Evolutionary conservation across 1,284 basidiomycete genomes (phyloP).

Genomic region (Ganoderma lucidum): DNA sequence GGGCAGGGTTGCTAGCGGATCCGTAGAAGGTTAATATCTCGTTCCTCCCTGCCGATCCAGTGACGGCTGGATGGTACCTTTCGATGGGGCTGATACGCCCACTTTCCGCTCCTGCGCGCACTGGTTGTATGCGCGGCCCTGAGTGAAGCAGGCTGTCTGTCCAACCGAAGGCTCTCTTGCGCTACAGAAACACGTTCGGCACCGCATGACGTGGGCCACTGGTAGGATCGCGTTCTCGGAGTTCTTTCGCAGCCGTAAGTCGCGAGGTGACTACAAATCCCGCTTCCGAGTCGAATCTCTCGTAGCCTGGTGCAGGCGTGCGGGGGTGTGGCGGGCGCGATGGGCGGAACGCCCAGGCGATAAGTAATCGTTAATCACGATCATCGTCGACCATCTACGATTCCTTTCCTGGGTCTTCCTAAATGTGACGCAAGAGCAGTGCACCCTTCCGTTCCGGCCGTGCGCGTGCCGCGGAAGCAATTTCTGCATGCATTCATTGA

Average conservation of each 20-base stretch:
- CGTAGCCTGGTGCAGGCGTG: neutral
- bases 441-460: slow-evolving; percentile 5
- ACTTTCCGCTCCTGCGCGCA: neutral
- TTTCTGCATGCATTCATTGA: neutral
- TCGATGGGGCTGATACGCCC: slow-evolving; percentile 3
- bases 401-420: slow-evolving; percentile 11
- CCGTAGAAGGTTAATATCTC: slow-evolving; percentile 23
- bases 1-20: slow-evolving; percentile 4
- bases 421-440: slow-evolving; percentile 10
- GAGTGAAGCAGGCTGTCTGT: neutral
- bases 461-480: slow-evolving; percentile 16
- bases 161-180: neutral
- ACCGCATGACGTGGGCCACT: neutral
- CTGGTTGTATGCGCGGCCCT: slow-evolving; percentile 2
- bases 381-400: slow-evolving; percentile 19
- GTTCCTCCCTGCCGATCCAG: slow-evolving; percentile 11
- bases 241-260: neutral
- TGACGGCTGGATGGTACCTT: slow-evolving; percentile 6
- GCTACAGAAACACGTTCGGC: neutral
- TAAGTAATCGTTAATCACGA: slow-evolving; percentile 26
- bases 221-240: neutral
- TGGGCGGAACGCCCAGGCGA: slow-evolving; percentile 2
- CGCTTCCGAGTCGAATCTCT: neutral
- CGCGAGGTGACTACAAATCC: neutral
- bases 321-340: neutral